Evolutionary conservation across 1,284 basidiomycete genomes (phyloP), one percentile per base, ranked within the genome.

Genomic region (Cerrena zonata): DNA sequence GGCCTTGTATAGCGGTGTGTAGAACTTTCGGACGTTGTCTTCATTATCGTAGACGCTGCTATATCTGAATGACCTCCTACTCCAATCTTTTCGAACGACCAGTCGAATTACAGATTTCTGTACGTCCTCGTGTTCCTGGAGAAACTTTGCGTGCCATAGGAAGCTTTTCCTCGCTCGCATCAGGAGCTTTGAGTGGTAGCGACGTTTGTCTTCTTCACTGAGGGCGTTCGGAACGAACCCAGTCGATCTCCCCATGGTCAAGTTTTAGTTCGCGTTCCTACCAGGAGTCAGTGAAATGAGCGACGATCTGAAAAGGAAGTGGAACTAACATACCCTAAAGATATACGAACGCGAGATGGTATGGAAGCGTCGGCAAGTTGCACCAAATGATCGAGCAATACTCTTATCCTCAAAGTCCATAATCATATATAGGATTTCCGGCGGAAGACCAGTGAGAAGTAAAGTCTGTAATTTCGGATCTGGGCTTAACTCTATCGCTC

Each of bases 361-460:
- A 21, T 37, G 46, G 11, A 58, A 42, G 4, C 26, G 12, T 2
- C 45, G 49, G 42, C 45, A 58, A 23, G 50, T 51, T 5, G 50
- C 10, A 1, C 49, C 54, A 19, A 58, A 49, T 2, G 11, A 23
- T n/a, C 50, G 50, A 21, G 46, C 50, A 34, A 30, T 45, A n/a
- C 49, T 7, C 2, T 44, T 39, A 24, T 40, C 27, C 13, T 27
- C 24, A 19, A 43, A n/a, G 1, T 48, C 43, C 48, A 56, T 47
- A 19, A 54, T 53, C 7, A 37, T 10, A n/a, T 52, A 47, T n/a
- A 54, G 42, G 18, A 58, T 19, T 24, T 56, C 54, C 4, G 48
- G 39, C 19, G 54, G 56, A 2, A 58, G 47, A 26, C 56, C 42
- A 12, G 34, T n/a, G 5, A 56, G 47, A 27, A 22, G 45, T 2